Conservation (phyloP, 2,329 filamentous ascomycete species). For the Fusarium sterilihyphosum region DNA sequence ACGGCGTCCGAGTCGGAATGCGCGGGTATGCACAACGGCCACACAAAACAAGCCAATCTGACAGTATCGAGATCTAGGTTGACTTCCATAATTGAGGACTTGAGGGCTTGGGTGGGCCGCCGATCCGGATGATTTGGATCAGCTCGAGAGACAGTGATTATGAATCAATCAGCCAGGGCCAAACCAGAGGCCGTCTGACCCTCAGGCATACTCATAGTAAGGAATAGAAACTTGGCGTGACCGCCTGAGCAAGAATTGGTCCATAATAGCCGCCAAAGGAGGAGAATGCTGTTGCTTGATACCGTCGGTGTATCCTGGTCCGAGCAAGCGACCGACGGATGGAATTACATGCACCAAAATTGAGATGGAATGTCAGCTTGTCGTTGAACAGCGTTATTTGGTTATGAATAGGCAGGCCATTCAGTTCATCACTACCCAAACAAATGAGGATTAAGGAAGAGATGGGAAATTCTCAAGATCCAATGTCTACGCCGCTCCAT, state of each 20-base stretch:
- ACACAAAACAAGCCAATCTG: conserved; percentile 10
- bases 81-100: conserved; percentile 1
- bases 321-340: neutral
- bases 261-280: conserved; percentile 1
- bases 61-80: conserved; percentile 23
- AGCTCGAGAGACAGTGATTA: conserved; percentile 14
- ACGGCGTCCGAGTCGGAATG: conserved; percentile 30
- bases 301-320: neutral
- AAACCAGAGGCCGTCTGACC: conserved; percentile 5
- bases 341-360: neutral
- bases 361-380: conserved; percentile 28
- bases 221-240: neutral
- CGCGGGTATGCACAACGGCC: conserved; percentile 13
- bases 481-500: conserved; percentile 35
- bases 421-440: conserved; percentile 23
- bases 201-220: neutral
- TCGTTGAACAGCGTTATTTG: conserved; percentile 8
- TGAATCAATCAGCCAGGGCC: conserved; percentile 12
- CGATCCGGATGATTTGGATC: conserved; percentile 9
- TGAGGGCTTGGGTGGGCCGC: conserved; percentile 1
- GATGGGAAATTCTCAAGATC: neutral
- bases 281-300: conserved; percentile 7
- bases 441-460: conserved; percentile 18
- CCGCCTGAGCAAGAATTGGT: neutral
- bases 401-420: conserved; percentile 27